Evolutionary conservation across 2,329 filamentous ascomycete genomes (phyloP).

Genomic region (Aspergillus phoenicis): DNA sequence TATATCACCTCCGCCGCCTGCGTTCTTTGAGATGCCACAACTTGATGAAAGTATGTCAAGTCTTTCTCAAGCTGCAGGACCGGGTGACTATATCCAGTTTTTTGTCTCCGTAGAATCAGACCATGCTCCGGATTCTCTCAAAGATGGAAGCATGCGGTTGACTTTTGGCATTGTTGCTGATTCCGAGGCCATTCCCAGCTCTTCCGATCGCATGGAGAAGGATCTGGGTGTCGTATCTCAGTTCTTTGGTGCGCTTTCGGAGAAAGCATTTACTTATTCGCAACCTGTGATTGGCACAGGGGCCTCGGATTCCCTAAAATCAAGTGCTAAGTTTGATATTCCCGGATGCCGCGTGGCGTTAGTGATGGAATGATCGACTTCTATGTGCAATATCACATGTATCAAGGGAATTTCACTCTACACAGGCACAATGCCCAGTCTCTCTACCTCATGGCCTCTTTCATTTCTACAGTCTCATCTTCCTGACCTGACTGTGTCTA

Average conservation of each 20-base stretch:
- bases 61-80: constrained; percentile 42
- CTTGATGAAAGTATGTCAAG: constrained; percentile 37
- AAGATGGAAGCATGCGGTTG: background rate
- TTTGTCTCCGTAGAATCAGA: constrained; percentile 32
- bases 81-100: constrained; percentile 46
- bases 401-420: too few relatives aligned
- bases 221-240: background rate
- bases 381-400: too few relatives aligned
- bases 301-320: constrained; percentile 15
- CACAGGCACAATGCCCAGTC: too few relatives aligned
- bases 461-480: too few relatives aligned
- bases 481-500: too few relatives aligned
- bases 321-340: constrained; percentile 41
- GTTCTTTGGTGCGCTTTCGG: constrained; percentile 29
- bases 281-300: constrained; percentile 24
- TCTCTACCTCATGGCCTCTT: too few relatives aligned
- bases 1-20: constrained; percentile 15
- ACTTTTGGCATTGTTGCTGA: background rate
- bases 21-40: constrained; percentile 23
- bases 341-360: constrained; percentile 36
- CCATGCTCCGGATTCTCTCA: background rate
- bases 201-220: background rate
- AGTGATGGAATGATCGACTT: constrained; percentile 13
- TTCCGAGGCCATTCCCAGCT: background rate
- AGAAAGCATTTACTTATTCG: constrained; percentile 41